A percentile compares a stretch with the other conserved stretches of the same genome.
These are phyloP conservation scores for Trichoderma endophyticum DNA, from an alignment of 2,329 filamentous ascomycete species.

Conservation along the genomic window DNA sequence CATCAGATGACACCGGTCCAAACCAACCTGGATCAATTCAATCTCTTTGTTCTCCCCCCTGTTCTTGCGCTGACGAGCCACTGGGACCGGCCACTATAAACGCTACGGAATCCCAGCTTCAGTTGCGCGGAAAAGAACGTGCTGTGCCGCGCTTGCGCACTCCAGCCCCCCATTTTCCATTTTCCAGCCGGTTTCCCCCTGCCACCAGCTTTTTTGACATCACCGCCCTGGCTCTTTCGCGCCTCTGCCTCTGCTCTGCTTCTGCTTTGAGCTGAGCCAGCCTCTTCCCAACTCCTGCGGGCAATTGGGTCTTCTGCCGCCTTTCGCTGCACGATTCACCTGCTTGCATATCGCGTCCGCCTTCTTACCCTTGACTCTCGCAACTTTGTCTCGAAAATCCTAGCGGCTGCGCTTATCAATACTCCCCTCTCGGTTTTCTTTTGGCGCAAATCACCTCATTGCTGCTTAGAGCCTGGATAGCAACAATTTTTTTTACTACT, in stretches of 20 bases:
- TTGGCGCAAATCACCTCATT: slow-evolving; percentile 14
- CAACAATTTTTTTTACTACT: background rate
- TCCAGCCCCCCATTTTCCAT: slow-evolving; percentile 21
- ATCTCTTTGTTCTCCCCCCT: background rate
- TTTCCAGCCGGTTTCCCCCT: slow-evolving; percentile 18
- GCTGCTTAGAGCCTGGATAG: background rate
- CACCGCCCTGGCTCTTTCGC: slow-evolving; percentile 14
- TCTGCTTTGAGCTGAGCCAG: slow-evolving; percentile 4
- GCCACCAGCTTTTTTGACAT: slow-evolving; percentile 20
- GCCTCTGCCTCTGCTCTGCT: slow-evolving; percentile 4
- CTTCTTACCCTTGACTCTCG: background rate
- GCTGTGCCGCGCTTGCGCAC: slow-evolving; percentile 11
- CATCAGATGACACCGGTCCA: background rate
- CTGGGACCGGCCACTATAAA: slow-evolving; percentile 2
- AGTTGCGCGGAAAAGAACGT: slow-evolving; percentile 1
- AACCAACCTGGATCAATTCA: background rate
- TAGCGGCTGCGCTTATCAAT: background rate
- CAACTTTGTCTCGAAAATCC: background rate
- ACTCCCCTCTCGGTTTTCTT: background rate
- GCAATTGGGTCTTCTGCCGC: slow-evolving; percentile 16
- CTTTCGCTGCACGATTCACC: slow-evolving; percentile 13
- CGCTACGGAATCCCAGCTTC: background rate
- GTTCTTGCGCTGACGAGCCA: background rate
- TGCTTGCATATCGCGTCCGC: slow-evolving; percentile 6
- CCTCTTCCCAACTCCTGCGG: slow-evolving; percentile 4